Evolutionary conservation across 148 eudicot genomes (phyloP).

Genomic region (Chenopodium album): DNA sequence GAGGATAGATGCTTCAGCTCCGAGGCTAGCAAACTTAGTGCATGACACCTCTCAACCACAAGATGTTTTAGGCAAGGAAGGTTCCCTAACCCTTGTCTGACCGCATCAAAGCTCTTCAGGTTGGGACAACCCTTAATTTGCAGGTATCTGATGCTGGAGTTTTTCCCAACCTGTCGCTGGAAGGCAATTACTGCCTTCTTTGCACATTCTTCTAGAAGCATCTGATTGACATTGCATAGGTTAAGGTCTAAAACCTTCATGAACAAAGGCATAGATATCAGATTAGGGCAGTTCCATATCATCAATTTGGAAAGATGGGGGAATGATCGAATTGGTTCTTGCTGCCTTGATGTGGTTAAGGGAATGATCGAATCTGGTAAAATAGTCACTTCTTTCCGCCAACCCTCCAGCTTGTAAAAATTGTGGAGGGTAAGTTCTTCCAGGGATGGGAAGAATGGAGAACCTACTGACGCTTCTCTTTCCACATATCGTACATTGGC

Average conservation of each 20-base stretch:
- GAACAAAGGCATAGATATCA: conserved; percentile 27
- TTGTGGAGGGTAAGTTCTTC: conserved; percentile 33
- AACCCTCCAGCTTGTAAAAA: conserved; percentile 22
- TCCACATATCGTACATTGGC: conserved; percentile 21
- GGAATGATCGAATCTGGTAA: too few relatives aligned
- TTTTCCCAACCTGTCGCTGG: background rate
- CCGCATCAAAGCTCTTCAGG: conserved; percentile 12
- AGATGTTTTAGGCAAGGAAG: conserved; percentile 21
- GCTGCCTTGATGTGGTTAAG: background rate
- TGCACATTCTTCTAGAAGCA: conserved; percentile 22
- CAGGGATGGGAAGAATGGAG: conserved; percentile 11
- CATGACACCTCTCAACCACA: conserved; percentile 20
- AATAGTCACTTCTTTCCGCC: conserved; percentile 10
- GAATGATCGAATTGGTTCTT: conserved; percentile 12
- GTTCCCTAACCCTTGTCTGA: conserved; percentile 18
- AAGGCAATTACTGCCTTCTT: background rate
- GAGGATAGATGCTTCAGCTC: conserved; percentile 16
- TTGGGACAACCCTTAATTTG: conserved; percentile 26
- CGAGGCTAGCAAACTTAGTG: conserved; percentile 13
- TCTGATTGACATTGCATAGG: conserved; percentile 24
- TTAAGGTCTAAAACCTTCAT: conserved; percentile 12
- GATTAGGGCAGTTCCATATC: conserved; percentile 35
- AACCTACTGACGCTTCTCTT: background rate
- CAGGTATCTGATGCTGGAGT: background rate
- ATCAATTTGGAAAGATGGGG: conserved; percentile 21